Base-by-base conservation (phyloP, 2,329 filamentous ascomycete genomes). In the Cryphonectria japonica region DNA sequence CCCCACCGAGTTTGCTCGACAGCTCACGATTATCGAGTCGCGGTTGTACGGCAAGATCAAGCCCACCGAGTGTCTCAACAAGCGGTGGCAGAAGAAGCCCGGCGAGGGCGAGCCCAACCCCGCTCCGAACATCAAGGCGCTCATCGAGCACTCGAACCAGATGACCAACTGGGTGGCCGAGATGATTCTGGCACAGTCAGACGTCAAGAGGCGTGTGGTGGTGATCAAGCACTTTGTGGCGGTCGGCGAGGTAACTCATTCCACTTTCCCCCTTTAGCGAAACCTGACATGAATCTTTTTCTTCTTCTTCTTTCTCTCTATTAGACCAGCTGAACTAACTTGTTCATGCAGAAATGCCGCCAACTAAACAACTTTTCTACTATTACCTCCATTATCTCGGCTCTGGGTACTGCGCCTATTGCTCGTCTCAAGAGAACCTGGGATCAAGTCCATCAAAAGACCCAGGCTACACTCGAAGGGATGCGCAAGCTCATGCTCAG, bases 111-210 rank as follows among this genome's bases (percentile, higher is more conserved):
- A 95, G 73, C 88, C 92, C 7, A 94, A 97, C 77, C 93, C 95
- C 46, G 95, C 96, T 13, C 89, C 94, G 0, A 98, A 99, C 76
- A 94, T 99, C 76, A 98, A 98, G 82, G 93, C 94, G 13, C 87
- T 99, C 73, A 99, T 99, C 82, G 85, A 98, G 67, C 96, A 99
- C 82, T 98, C 96, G 0, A 99, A 99, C 78, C 95, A 98, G 81
- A 91, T 99, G 85, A 99, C 96, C 7, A 99, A 98, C 79, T 99
- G 96, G 96, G 96, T 98, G 66, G 96, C 96, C 41, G 95, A 98
- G 81, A 98, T 99, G 96, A 98, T 99, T 75, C 83, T 99, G 73
- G 95, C 92, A 0, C 96, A 99, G 81, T 89, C 91, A 76, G 96
- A 99, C 79, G 93, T 98, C 73, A 97, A 96, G 85, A 97, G 97